Percentiles rank a stretch among this genome's conserved stretches.
These are phyloP conservation scores for Verruconis gallopava DNA, from an alignment of 2,329 filamentous ascomycete species.

Conservation along the genomic window DNA sequence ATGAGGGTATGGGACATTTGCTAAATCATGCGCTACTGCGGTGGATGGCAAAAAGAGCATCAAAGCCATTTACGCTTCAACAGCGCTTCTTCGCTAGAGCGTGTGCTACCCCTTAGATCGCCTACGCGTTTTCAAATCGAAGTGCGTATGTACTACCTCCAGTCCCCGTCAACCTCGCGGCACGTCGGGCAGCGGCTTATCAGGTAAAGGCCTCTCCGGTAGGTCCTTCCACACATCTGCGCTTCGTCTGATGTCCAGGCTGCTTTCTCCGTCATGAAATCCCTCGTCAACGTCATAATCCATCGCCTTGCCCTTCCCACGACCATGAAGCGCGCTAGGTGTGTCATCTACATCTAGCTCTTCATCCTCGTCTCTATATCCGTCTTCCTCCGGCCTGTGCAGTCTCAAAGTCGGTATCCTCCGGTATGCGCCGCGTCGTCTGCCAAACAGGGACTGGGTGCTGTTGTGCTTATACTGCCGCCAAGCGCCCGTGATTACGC, in stretches of 20 bases:
- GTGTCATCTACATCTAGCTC: neutral
- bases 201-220: conserved; percentile 9
- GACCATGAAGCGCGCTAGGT: neutral
- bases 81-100: too few relatives aligned
- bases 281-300: conserved; percentile 7
- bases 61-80: too few relatives aligned
- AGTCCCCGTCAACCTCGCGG: conserved; percentile 4
- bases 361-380: neutral
- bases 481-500: conserved; percentile 5
- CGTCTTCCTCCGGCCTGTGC: conserved; percentile 2
- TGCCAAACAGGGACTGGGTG: neutral
- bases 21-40: too few relatives aligned
- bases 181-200: conserved; percentile 8
- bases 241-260: conserved; percentile 4
- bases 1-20: too few relatives aligned
- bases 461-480: conserved; percentile 5
- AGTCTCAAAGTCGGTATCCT: conserved; percentile 3
- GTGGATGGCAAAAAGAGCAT: too few relatives aligned
- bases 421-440: conserved; percentile 2
- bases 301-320: neutral
- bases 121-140: too few relatives aligned
- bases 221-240: conserved; percentile 5
- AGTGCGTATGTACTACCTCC: too few relatives aligned
- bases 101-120: too few relatives aligned
- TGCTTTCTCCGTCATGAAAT: conserved; percentile 6